Percentiles rank a stretch among this genome's conserved stretches.
Evolutionary conservation across 257 asterid species (phyloP).

Genomic region (Nicotiana knightiana): DNA sequence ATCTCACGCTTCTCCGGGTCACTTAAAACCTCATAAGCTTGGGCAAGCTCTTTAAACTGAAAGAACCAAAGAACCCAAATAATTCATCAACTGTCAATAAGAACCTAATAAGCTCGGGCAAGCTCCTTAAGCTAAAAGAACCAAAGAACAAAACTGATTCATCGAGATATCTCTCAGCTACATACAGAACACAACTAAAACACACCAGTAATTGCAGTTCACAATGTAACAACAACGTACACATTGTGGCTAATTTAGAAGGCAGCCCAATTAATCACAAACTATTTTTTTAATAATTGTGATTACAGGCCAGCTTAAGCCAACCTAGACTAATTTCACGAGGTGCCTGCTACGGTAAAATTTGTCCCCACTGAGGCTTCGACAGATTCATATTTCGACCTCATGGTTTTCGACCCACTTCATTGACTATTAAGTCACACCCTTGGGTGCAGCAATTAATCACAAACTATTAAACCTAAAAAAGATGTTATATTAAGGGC

Average conservation of each 20-base stretch:
- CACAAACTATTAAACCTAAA: background rate
- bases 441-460: background rate
- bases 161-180: background rate
- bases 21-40: slow-evolving; percentile 76
- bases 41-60: slow-evolving; percentile 84
- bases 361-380: too few relatives aligned
- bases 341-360: too few relatives aligned
- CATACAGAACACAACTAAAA: background rate
- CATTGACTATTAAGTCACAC: too few relatives aligned
- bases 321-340: too few relatives aligned
- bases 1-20: slow-evolving; percentile 86
- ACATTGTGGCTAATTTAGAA: background rate
- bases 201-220: background rate
- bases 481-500: background rate
- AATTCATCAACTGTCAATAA: background rate
- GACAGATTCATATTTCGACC: too few relatives aligned
- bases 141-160: background rate
- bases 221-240: background rate
- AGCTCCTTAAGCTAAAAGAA: background rate
- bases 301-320: too few relatives aligned
- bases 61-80: background rate
- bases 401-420: too few relatives aligned
- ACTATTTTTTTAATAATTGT: background rate
- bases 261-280: background rate
- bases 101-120: background rate